These are phyloP conservation scores for Rosa lucieae DNA, from an alignment of 306 rosid genomes.

Conservation along the genomic window DNA sequence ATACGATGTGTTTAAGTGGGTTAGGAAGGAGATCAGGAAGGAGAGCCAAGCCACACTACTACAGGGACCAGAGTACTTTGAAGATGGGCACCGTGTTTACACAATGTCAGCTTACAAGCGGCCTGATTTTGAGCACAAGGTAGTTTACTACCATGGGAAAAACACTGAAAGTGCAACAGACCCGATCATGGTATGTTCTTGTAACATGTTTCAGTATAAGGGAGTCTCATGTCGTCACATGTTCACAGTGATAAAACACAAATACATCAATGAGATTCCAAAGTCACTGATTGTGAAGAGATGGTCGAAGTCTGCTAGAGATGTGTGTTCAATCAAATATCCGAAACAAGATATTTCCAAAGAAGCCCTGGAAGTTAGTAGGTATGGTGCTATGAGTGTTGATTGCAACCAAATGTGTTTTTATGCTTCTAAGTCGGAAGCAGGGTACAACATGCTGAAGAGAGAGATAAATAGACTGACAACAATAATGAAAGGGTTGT, in stretches of 20 bases:
- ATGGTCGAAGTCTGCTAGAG: neutral
- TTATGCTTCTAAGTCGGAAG: neutral
- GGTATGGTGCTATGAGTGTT: neutral
- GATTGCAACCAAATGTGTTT: neutral
- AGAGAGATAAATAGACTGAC: neutral
- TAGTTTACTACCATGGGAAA: neutral
- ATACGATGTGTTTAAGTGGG: neutral
- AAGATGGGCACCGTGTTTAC: too few relatives aligned
- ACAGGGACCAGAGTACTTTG: too few relatives aligned
- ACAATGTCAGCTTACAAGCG: neutral
- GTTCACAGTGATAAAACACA: neutral
- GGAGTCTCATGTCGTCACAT: neutral
- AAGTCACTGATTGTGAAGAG: neutral
- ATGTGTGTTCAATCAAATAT: neutral
- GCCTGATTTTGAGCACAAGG: neutral
- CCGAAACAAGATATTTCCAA: neutral
- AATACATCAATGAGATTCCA: neutral
- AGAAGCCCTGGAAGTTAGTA: neutral
- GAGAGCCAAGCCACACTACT: neutral
- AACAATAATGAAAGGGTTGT: neutral
- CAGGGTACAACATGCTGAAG: neutral
- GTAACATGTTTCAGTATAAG: neutral
- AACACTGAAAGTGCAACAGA: neutral
- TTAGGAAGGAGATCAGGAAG: neutral
- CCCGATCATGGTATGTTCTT: neutral